Conservation (phyloP, 176 grass and related monocot genomes). For the Eragrostis nindensis region DNA sequence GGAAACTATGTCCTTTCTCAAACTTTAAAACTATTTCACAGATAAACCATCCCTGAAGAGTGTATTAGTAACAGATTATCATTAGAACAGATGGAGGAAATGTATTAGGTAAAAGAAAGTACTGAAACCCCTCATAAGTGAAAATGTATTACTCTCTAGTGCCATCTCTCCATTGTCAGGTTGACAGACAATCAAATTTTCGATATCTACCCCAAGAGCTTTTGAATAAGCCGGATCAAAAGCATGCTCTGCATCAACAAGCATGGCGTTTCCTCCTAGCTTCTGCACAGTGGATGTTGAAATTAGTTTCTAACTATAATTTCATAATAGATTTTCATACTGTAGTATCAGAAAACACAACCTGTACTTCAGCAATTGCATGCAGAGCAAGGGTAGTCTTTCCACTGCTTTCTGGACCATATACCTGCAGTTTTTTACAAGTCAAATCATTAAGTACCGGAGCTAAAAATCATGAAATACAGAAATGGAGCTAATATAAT, state of each 20-base stretch:
- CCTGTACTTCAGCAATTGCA: conserved; percentile 98
- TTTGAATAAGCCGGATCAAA: conserved; percentile 99
- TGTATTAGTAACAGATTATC: conserved; percentile 24
- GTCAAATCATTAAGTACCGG: conserved; percentile 4
- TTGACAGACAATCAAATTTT: conserved; percentile 98
- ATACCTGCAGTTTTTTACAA: conserved; percentile 60
- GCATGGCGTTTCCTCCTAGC: conserved; percentile 96
- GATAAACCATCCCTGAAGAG: neutral
- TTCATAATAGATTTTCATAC: conserved; percentile 6
- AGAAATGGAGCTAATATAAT: neutral
- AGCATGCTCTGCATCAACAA: conserved; percentile 97
- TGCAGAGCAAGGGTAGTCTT: conserved; percentile 97
- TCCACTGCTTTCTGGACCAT: conserved; percentile 95
- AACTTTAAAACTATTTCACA: neutral
- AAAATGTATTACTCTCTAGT: conserved; percentile 82
- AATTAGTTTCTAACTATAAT: neutral
- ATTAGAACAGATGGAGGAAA: conserved; percentile 11
- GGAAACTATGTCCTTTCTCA: neutral
- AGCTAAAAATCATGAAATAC: neutral
- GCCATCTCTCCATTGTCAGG: conserved; percentile 99
- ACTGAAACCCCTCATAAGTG: conserved; percentile 7
- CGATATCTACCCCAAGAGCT: conserved; percentile 92
- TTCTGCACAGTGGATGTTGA: conserved; percentile 64
- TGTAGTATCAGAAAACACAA: conserved; percentile 34
- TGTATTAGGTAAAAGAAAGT: neutral